Conservation (phyloP, 2,329 filamentous ascomycete genomes). For the Trichoderma sp. region DNA sequence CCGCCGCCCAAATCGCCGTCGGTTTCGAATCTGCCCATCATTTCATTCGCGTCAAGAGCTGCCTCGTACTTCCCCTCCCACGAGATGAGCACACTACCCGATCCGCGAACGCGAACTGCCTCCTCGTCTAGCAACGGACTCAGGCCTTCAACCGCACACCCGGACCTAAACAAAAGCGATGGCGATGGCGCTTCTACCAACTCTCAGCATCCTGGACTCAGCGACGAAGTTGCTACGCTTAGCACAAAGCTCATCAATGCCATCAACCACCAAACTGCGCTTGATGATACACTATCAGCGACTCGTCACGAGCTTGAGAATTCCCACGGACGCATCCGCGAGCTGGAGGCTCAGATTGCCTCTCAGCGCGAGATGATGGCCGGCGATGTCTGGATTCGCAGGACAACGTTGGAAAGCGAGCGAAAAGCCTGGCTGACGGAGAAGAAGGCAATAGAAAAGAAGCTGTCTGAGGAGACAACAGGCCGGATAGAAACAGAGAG, state of each 20-base stretch:
- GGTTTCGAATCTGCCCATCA: constrained; percentile 41
- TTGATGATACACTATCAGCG: constrained; percentile 84
- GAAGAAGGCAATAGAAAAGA: constrained; percentile 59
- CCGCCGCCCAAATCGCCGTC: constrained; percentile 42
- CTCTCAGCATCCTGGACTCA: constrained; percentile 56
- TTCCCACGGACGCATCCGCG: constrained; percentile 65
- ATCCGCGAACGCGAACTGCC: constrained; percentile 58
- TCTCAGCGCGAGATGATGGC: constrained; percentile 72
- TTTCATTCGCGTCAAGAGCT: constrained; percentile 41
- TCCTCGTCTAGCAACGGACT: constrained; percentile 45
- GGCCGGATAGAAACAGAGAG: constrained; percentile 67
- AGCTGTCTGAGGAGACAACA: constrained; percentile 65
- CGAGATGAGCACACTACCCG: constrained; percentile 69
- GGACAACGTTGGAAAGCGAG: constrained; percentile 72
- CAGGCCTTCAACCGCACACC: constrained; percentile 24
- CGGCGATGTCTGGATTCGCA: constrained; percentile 74
- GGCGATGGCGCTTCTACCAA: constrained; percentile 26
- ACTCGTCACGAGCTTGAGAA: constrained; percentile 81
- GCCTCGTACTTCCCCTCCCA: constrained; percentile 50
- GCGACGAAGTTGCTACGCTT: constrained; percentile 79
- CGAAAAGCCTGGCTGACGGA: constrained; percentile 61
- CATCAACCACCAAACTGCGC: constrained; percentile 90
- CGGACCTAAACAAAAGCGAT: neutral
- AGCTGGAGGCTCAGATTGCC: constrained; percentile 66
- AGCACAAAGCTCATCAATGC: constrained; percentile 97